Evolutionary conservation across 192 early-diverging fungal species (phyloP).

Genomic region (Backusella morwellensis): DNA sequence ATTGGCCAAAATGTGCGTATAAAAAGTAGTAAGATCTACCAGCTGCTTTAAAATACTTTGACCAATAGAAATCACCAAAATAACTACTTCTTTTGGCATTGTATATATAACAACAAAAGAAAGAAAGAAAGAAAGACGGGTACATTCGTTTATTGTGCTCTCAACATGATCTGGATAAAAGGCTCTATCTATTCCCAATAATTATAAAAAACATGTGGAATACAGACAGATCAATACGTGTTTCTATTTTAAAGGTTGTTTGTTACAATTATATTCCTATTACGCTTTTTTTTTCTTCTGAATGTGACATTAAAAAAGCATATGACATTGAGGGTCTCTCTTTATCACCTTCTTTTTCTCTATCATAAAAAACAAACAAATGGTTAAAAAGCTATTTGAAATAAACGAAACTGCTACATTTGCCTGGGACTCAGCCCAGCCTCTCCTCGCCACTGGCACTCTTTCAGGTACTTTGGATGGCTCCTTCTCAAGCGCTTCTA

Average conservation of each 20-base stretch:
- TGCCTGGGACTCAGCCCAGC: constrained; percentile 80
- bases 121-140: too few species aligned
- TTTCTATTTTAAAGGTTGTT: background rate
- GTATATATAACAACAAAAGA: too few species aligned
- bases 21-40: background rate
- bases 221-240: background rate
- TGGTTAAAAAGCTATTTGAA: constrained; percentile 51
- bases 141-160: background rate
- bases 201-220: background rate
- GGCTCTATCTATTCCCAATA: too few species aligned
- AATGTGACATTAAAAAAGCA: background rate
- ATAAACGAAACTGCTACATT: constrained; percentile 82
- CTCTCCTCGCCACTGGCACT: constrained; percentile 82
- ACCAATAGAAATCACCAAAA: background rate
- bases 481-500: constrained; percentile 81
- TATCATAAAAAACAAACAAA: background rate
- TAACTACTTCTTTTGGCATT: background rate
- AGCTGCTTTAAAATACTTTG: background rate
- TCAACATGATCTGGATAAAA: too few species aligned
- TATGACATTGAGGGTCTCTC: background rate
- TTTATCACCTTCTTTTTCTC: background rate
- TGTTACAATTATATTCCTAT: background rate
- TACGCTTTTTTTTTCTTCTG: background rate
- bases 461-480: constrained; percentile 96
- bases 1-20: too few species aligned